phyloP scores from a whole-genome alignment of 1,284 basidiomycete species.

The Meripilus lineatus region DNA sequence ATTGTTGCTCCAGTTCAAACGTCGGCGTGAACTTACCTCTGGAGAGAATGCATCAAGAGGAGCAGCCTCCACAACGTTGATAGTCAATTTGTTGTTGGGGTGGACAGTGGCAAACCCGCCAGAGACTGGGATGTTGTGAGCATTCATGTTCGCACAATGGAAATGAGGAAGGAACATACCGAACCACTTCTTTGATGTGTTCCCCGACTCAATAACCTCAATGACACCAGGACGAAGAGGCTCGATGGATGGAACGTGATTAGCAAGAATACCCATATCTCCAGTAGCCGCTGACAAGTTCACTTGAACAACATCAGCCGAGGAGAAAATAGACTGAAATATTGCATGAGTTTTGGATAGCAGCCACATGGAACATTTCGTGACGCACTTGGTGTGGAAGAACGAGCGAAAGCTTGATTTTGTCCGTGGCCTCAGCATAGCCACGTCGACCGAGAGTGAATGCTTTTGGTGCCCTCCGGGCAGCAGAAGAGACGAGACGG shows the following conservation, averaged over 20 bases:
- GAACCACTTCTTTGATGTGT: conserved; percentile 89
- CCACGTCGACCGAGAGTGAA: conserved; percentile 62
- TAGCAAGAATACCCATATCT: conserved; percentile 97
- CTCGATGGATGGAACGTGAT: conserved; percentile 94
- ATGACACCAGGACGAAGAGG: conserved; percentile 89
- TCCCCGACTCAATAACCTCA: conserved; percentile 83
- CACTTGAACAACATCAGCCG: conserved; percentile 88
- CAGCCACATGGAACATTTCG: conserved; percentile 9
- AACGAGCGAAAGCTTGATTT: conserved; percentile 85
- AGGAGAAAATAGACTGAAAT: conserved; percentile 78
- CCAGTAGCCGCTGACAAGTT: conserved; percentile 92
- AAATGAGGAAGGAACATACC: conserved; percentile 50
- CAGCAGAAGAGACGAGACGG: conserved; percentile 60
- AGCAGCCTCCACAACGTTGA: conserved; percentile 97
- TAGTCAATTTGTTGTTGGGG: conserved; percentile 93
- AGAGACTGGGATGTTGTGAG: conserved; percentile 62
- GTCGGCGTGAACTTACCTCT: conserved; percentile 52
- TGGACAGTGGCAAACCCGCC: conserved; percentile 98
- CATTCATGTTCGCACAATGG: conserved; percentile 1
- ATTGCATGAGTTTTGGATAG: conserved; percentile 10
- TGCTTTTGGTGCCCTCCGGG: conserved; percentile 52
- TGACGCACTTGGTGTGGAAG: conserved; percentile 87
- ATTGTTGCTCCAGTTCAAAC: not conserved
- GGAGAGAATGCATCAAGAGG: conserved; percentile 87
- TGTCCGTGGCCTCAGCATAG: conserved; percentile 85